Evolutionary conservation across 129 eudicot genomes (phyloP), one percentile per base, ranked within the genome.

Genomic region (Tagetes patula): DNA sequence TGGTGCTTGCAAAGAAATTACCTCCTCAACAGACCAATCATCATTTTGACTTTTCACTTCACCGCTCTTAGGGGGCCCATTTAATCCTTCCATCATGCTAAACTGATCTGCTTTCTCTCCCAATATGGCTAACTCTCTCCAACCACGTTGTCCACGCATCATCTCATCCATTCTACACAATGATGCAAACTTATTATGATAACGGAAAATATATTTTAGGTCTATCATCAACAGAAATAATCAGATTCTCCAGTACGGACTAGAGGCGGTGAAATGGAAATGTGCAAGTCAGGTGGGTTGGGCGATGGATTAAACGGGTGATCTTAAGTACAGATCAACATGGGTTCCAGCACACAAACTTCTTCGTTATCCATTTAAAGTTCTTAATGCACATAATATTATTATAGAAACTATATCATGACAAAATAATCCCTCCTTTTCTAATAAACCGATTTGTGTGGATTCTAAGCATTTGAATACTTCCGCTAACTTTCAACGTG

Each of bases 101-200:
- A 80, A 42, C 34, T 84, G 82, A 63, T 86, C 85, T 62, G 53
- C 65, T 79, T 83, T 83, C 60, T 84, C 96, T 79, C 78, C 83
- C 74, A 87, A 56, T 42, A 75, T 54, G 1, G 87, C 82, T 63
- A 91, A 65, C 71, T 91, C 91, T 70, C 89, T 87, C 83, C 85
- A 79, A 20, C 90, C 91, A 67, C 86, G 88, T 73, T 83, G 89
- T 36, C 86, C 89, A 49, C 87, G 66, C 94, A 92, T 92, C 91
- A 89, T 87, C 79, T 89, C 96, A 68, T 92, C 97, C 97, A 92
- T 92, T 82, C 97, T 92, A 86, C 85, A 80, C 49, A 47, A 40
- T 33, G 47, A 63, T 55, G 58, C 14, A 70, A 69, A 75, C n/a
- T 45, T 53, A 37, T 66, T 70, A 30, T 73, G 42, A 47, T 75